Percentiles rank a stretch among this genome's conserved stretches.
These are phyloP conservation scores for Glebionis coronaria DNA, from an alignment of 129 eudicot species.

Conservation along the genomic window DNA sequence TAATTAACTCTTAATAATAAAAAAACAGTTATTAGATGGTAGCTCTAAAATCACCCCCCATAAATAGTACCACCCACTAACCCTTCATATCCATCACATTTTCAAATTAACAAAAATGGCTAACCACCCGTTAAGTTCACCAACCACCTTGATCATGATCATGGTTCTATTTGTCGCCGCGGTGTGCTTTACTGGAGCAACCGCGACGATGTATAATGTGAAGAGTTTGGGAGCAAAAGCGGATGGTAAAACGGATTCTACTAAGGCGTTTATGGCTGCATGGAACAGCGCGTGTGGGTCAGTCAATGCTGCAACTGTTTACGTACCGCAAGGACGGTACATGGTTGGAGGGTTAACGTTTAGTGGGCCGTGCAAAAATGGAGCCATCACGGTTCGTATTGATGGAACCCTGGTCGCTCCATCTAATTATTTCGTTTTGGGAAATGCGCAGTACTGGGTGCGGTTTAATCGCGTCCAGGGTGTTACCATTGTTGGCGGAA, in stretches of 20 bases:
- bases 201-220: conserved; percentile 32
- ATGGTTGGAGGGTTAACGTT: conserved; percentile 28
- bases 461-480: conserved; percentile 41
- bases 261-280: conserved; percentile 44
- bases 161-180: conserved; percentile 3
- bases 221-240: conserved; percentile 50
- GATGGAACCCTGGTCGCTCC: conserved; percentile 75
- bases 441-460: conserved; percentile 41
- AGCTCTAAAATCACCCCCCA: conserved; percentile 23
- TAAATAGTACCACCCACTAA: conserved; percentile 31
- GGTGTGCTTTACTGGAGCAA: conserved; percentile 16
- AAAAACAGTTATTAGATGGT: conserved; percentile 9
- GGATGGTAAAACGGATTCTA: conserved; percentile 58
- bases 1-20: conserved; percentile 14
- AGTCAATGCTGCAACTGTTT: conserved; percentile 38
- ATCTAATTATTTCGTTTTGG: conserved; percentile 36
- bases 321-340: conserved; percentile 60
- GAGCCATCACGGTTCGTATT: conserved; percentile 34
- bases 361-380: conserved; percentile 46
- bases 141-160: not conserved
- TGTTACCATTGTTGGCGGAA: conserved; percentile 53
- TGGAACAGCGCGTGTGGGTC: conserved; percentile 62
- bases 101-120: conserved; percentile 22
- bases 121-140: not conserved
- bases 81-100: conserved; percentile 22